Base-by-base conservation (phyloP, 179 eudicot species). In the Silene coronaria region DNA sequence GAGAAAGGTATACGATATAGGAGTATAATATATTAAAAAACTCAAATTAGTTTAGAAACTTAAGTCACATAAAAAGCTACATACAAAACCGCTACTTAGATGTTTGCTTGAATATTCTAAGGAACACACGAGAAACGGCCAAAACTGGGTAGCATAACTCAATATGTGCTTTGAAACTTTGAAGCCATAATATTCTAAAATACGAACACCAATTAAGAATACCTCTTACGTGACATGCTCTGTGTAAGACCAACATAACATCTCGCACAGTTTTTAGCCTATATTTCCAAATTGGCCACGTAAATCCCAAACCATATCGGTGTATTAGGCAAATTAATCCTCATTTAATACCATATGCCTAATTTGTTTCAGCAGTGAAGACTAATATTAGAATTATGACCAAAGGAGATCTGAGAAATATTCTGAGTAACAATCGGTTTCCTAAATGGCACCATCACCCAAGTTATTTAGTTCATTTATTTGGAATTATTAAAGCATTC, bases 291-390 rank as follows among this genome's bases (percentile, higher is more conserved):
- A 42, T 53, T 53, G 58, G 48, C 13, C 48, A 3, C 58, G 11
- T n/a, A 53, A 16, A 53, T 53, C 58, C 17, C 19, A 53, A 53
- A 53, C 58, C 6, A 17, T 53, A 17, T 16, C 5, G 58, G 17
- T 53, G 21, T 53, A 67, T 38, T 34, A 66, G 27, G 48, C 70
- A 66, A 66, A 67, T 67, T 48, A 36, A 36, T 21, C 71, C 71
- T 22, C 55, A 11, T 21, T 14, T 24, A 21, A 8, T 12, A 30
- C 42, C 71, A 38, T 38, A 19, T 10, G 27, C 53, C 22, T 67
- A 22, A 19, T 42, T 38, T 17, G 46, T 3, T 38, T 30, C 45
- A 32, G 69, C 69, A 65, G 9, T 14, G 36, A n/a, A 65, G 13
- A 65, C 45, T 38, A 17, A n/a, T 13, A 65, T 30, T 65, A 65